Evolutionary conservation across 768 basidiomycete species (phyloP).

Genomic region (Russula sp.): DNA sequence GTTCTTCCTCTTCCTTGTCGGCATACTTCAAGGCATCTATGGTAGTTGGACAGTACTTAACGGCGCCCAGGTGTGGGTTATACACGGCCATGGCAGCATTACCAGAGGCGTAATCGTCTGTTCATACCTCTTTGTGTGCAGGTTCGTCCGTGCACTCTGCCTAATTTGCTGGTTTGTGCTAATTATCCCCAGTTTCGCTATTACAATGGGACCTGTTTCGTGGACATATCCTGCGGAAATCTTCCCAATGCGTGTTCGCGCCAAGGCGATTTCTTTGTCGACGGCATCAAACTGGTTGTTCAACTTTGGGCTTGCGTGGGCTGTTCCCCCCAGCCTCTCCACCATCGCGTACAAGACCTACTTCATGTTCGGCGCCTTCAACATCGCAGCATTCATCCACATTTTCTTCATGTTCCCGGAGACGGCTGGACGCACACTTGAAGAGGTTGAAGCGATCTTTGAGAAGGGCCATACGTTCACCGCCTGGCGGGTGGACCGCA

Average conservation of each 20-base stretch:
- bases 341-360: slow-evolving; percentile 72
- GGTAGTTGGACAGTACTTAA: slow-evolving; percentile 59
- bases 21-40: slow-evolving; percentile 65
- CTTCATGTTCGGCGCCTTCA: slow-evolving; percentile 76
- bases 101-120: slow-evolving; percentile 74
- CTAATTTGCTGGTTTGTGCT: not conserved
- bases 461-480: slow-evolving; percentile 62
- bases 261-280: slow-evolving; percentile 43
- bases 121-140: slow-evolving; percentile 74
- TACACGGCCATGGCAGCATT: slow-evolving; percentile 49
- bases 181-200: slow-evolving; percentile 28
- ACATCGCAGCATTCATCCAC: slow-evolving; percentile 67
- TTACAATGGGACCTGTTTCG: slow-evolving; percentile 71
- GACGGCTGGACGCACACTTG: slow-evolving; percentile 67
- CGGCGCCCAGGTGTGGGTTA: slow-evolving; percentile 53
- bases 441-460: slow-evolving; percentile 80
- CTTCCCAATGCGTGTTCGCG: slow-evolving; percentile 38
- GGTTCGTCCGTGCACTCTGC: slow-evolving; percentile 17
- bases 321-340: slow-evolving; percentile 66
- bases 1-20: slow-evolving; percentile 74
- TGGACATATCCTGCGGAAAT: slow-evolving; percentile 58
- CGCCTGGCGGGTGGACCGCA: slow-evolving; percentile 64
- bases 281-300: slow-evolving; percentile 46
- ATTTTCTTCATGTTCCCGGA: slow-evolving; percentile 80
- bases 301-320: slow-evolving; percentile 49